phyloP scores from a whole-genome alignment of 345 rosid species.

The thale cress (Arabidopsis thaliana) region TAIR10.1 NC_003074.8:10505001-10505500 shows the following conservation, averaged over 20 bases:
- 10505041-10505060: constrained; percentile 26
- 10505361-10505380: too few relatives aligned
- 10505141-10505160: neutral
- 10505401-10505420: neutral
- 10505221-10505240: too few relatives aligned
- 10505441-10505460: too few relatives aligned
- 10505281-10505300: too few relatives aligned
- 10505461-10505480: too few relatives aligned
- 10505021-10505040: neutral
- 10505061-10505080: constrained; percentile 20
- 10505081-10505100: neutral
- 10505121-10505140: neutral
- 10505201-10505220: too few relatives aligned
- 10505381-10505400: neutral
- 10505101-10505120: neutral
- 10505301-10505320: too few relatives aligned
- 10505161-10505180: neutral
- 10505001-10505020: constrained; percentile 13
- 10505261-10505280: too few relatives aligned
- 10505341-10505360: too few relatives aligned
- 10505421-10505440: neutral
- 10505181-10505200: neutral
- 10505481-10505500: too few relatives aligned
- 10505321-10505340: too few relatives aligned
- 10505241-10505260: too few relatives aligned